Percentiles rank a stretch among this genome's conserved stretches.
These are phyloP conservation scores for Mucor velutinosus DNA, from an alignment of 371 early-diverging fungal genomes.

Conservation along the genomic window DNA sequence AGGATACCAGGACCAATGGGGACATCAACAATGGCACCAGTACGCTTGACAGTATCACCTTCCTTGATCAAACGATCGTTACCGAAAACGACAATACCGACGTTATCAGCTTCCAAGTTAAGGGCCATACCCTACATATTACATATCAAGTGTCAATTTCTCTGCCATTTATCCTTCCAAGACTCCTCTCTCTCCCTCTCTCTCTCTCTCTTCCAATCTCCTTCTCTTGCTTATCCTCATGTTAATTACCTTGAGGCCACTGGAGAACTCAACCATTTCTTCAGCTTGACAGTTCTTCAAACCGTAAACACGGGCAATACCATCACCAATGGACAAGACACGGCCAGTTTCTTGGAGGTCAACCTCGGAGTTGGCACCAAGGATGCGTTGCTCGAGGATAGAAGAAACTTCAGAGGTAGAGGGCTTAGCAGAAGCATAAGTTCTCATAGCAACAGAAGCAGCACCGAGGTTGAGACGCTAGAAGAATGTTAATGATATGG, in stretches of 20 bases:
- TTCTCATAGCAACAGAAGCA: conserved; percentile 44
- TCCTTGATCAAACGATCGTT: conserved; percentile 91
- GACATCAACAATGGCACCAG: conserved; percentile 96
- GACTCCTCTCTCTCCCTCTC: too few relatives aligned
- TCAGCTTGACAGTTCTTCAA: conserved; percentile 98
- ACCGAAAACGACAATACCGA: conserved; percentile 98
- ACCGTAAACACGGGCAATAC: conserved; percentile 98
- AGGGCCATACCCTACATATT: conserved; percentile 87
- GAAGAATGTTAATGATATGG: neutral
- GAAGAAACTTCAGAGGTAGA: conserved; percentile 87
- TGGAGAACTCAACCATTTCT: conserved; percentile 99
- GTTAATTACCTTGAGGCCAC: conserved; percentile 83
- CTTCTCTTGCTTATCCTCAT: conserved; percentile 16
- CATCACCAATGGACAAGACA: conserved; percentile 98
- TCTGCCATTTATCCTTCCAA: too few relatives aligned
- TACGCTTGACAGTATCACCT: conserved; percentile 97
- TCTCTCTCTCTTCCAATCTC: neutral
- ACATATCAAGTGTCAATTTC: neutral
- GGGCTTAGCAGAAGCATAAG: conserved; percentile 65
- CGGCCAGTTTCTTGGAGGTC: conserved; percentile 97
- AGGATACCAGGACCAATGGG: conserved; percentile 91
- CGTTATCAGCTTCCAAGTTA: conserved; percentile 96
- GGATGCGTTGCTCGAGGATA: conserved; percentile 93
- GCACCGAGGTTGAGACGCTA: conserved; percentile 58
- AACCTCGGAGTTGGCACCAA: conserved; percentile 75